Evolutionary conservation across 2,329 filamentous ascomycete species (phyloP), one percentile per base, ranked within the genome.

Genomic region (Epichloe coenophiala): DNA sequence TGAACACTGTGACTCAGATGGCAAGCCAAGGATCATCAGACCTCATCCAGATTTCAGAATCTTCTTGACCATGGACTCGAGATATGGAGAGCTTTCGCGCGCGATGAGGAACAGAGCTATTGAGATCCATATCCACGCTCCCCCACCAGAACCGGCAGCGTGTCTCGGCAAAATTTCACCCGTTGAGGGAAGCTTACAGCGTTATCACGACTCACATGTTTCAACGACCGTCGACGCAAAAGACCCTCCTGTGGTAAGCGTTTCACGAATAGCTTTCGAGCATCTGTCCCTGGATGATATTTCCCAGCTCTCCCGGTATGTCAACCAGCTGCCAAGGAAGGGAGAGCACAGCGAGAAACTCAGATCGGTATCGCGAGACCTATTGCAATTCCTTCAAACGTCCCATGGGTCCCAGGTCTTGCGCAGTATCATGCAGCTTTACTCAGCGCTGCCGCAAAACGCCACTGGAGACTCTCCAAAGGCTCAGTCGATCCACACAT

Each of bases 61-160:
- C 19, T 97, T 98, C 67, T 71, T 98, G 63, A 97, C 91, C 0
- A 86, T 95, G 72, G 91, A 98, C 64, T 83, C 93, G 44, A 81
- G 84, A 47, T 87, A 95, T 64, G 94, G 93, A 17, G 93, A 98
- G 65, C 74, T 98, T 8, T 98, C 93, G 3, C 79, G 93, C 55
- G 93, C 93, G 1, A 98, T 98, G 93, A 78, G 94, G 51, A 98
- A 98, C 67, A 81, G 93, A 64, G 89, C 89, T 46, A 77, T 96
- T 27, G 94, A 98, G 66, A 84, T 98, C 9, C 93, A 83, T 60
- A 72, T 98, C 44, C 74, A 81, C 55, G 65, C 65, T 6, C 61
- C 69, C 66, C 66, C 67, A 1, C 65, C 69, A 1, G 54, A 41
- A 11, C 54, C 57, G 1, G 61, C 64, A 2, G 48, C 57, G 3